These are phyloP conservation scores for Corynespora cassiicola DNA, from an alignment of 2,329 filamentous ascomycete species.

Conservation along the genomic window DNA sequence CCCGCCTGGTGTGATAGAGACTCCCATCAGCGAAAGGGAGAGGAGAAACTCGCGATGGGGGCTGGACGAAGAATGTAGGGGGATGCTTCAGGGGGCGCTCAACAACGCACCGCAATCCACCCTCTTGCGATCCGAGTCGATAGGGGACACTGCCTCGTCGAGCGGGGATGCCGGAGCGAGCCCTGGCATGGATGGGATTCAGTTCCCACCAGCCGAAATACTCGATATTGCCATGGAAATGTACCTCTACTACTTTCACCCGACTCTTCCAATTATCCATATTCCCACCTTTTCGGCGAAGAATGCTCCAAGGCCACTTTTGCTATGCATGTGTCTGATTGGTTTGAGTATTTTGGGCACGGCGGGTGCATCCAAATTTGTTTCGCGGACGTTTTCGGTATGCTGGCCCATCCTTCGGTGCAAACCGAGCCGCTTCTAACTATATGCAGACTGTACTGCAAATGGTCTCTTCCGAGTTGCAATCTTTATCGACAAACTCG, in stretches of 20 bases:
- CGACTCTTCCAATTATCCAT: slow-evolving; percentile 60
- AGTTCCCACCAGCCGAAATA: slow-evolving; percentile 59
- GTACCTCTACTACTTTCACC: slow-evolving; percentile 61
- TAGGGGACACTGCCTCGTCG: slow-evolving; percentile 38
- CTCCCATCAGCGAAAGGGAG: slow-evolving; percentile 34
- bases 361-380: slow-evolving; percentile 58
- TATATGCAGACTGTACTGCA: slow-evolving; percentile 40
- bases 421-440: slow-evolving; percentile 4
- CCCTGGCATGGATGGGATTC: slow-evolving; percentile 33
- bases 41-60: slow-evolving; percentile 44
- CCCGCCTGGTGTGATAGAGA: slow-evolving; percentile 25
- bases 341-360: slow-evolving; percentile 60
- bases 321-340: slow-evolving; percentile 61
- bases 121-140: slow-evolving; percentile 29
- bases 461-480: slow-evolving; percentile 51
- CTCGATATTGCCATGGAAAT: slow-evolving; percentile 62
- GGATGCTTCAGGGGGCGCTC: slow-evolving; percentile 45
- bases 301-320: slow-evolving; percentile 52
- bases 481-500: slow-evolving; percentile 48
- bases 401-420: slow-evolving; percentile 1
- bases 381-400: slow-evolving; percentile 54
- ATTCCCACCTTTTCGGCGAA: slow-evolving; percentile 60
- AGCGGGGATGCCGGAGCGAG: slow-evolving; percentile 36
- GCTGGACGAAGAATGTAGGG: slow-evolving; percentile 45
- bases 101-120: slow-evolving; percentile 30